phyloP scores from a whole-genome alignment of 2,329 filamentous ascomycete genomes.

The Cladosporium sp. region DNA sequence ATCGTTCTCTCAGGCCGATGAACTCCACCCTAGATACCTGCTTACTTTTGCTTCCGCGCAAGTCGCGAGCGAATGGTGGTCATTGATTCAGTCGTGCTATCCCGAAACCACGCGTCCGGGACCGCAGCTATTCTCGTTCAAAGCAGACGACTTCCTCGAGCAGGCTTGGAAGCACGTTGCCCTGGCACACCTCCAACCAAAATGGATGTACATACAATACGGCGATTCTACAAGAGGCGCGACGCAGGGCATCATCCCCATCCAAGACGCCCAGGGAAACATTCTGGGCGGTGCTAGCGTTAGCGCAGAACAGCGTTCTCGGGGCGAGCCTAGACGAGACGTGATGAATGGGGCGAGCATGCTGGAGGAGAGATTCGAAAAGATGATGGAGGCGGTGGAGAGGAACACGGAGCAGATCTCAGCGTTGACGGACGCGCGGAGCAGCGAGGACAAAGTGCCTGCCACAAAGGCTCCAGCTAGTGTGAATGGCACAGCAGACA shows the following conservation, averaged over 20 bases:
- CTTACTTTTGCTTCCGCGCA: conserved; percentile 37
- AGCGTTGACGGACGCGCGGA: conserved; percentile 23
- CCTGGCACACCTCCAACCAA: conserved; percentile 35
- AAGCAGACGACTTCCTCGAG: conserved; percentile 31
- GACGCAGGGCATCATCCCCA: conserved; percentile 34
- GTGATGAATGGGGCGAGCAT: conserved; percentile 25
- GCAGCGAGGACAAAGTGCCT: conserved; percentile 5
- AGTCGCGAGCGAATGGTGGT: conserved; percentile 39
- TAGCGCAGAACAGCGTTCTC: conserved; percentile 23
- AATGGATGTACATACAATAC: conserved; percentile 36
- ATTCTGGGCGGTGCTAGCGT: conserved; percentile 28
- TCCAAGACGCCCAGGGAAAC: conserved; percentile 34
- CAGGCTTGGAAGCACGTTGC: conserved; percentile 35
- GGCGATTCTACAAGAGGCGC: conserved; percentile 27
- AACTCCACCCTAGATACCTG: conserved; percentile 35
- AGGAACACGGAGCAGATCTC: conserved; percentile 31
- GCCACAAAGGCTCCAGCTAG: neutral
- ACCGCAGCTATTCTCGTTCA: conserved; percentile 38
- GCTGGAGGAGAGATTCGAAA: conserved; percentile 32
- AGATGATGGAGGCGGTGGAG: conserved; percentile 32
- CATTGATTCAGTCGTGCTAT: conserved; percentile 35
- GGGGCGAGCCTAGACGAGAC: conserved; percentile 24
- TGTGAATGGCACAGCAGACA: neutral
- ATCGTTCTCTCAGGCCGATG: conserved; percentile 25
- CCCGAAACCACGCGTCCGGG: conserved; percentile 33